Evolutionary conservation across 2,329 filamentous ascomycete species (phyloP), one percentile per base, ranked within the genome.

Genomic region (Penicillium vulpinum): DNA sequence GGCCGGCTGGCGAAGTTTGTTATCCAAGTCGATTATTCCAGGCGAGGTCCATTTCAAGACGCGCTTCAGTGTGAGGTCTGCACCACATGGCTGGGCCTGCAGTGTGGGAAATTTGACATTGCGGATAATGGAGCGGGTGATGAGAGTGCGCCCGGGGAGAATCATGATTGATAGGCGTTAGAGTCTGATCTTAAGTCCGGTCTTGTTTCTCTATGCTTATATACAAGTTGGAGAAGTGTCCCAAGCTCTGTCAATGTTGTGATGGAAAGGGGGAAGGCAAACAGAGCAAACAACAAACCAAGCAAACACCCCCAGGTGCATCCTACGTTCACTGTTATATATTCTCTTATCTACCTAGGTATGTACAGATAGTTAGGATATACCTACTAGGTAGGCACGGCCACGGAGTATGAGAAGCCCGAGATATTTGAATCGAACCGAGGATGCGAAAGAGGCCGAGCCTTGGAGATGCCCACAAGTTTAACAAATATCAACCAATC

Each of bases 1-100:
- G 22, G 69, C 67, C 1, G 67, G 60, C 31, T 63, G 58, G 10
- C 71, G 69, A 2, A 59, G 61, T 1, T 59, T 55, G 46, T 73
- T 73, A 29, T 70, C 65, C 28, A 73, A 71, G 51, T 73, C 65
- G 11, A 73, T 64, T 6, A 56, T 66, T 5, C 63, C 70, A 0
- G 69, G 43, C 1, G 70, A 72, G 21, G 63, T 67, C 69, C 68
- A 73, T 47, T 39, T 40, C 5, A 61, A 62, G 24, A 73, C 51
- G 31, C 60, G 63, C 7, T 58, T 58, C 1, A 73, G 53, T 6
- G 68, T 67, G 7, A 73, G 65, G 52, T 73, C 70, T 40, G 72
- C 54, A 6, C 71, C 67, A 38, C 71, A 73, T 10, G 71, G 71
- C 47, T 73, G 70, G 49, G 60, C 56, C 45, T 73, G 70, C 8